Evolutionary conservation across 805 yeast genomes (phyloP).

Genomic region (Metschnikowia proteae): DNA sequence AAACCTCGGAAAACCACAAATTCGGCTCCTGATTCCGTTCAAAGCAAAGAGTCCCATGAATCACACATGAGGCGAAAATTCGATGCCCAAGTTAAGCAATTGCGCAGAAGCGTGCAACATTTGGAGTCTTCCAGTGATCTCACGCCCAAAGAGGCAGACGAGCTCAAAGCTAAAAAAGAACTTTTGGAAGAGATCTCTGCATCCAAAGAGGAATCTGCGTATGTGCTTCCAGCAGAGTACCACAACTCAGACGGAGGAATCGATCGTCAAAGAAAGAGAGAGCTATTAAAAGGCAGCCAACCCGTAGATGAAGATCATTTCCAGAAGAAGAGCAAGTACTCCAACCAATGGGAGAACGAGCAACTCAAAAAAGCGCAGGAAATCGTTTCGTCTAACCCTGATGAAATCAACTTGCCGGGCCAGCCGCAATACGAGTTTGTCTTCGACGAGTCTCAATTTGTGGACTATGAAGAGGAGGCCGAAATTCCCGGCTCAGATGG

Average conservation of each 20-base stretch:
- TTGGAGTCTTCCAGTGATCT: constrained; percentile 4
- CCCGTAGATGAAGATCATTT: constrained; percentile 18
- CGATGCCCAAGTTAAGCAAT: constrained; percentile 3
- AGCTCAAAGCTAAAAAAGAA: constrained; percentile 11
- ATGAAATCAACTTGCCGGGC: constrained; percentile 40
- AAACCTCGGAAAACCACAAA: not conserved
- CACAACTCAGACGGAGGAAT: constrained; percentile 49
- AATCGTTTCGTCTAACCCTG: constrained; percentile 23
- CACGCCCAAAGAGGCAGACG: constrained; percentile 14
- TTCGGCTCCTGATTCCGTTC: not conserved
- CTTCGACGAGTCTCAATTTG: constrained; percentile 61
- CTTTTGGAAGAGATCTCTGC: constrained; percentile 7
- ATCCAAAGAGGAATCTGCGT: not conserved
- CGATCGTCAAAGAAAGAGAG: constrained; percentile 53
- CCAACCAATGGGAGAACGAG: constrained; percentile 51
- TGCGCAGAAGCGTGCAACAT: constrained; percentile 4
- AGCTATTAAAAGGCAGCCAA: constrained; percentile 36
- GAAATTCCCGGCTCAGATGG: constrained; percentile 28
- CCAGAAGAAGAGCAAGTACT: constrained; percentile 18
- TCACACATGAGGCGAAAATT: constrained; percentile 4
- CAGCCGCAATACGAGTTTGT: constrained; percentile 65
- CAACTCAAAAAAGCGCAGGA: constrained; percentile 44
- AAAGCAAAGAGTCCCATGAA: not conserved
- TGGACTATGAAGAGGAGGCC: constrained; percentile 50
- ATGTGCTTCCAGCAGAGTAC: constrained; percentile 51